Base-by-base conservation (phyloP, 306 rosid genomes). In the Begonia peltatifolia region DNA sequence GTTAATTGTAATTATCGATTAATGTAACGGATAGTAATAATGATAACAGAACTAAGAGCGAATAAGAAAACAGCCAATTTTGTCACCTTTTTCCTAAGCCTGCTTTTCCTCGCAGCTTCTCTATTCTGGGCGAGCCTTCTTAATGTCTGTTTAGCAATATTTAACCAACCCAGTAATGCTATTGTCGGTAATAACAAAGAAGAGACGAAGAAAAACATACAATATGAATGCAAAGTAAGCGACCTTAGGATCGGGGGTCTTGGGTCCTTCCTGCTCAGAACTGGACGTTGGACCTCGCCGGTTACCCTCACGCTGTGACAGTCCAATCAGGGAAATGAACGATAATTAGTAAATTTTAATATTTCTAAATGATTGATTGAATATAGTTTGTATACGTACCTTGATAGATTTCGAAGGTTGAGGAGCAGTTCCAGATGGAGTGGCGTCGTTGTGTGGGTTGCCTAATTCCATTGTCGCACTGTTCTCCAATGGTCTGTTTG, bases 61-160 rank as follows among this genome's bases (percentile, higher is more conserved):
- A 20, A 2, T 30, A 30, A 30, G 38, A 30, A 30, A 7, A 6
- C 38, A 2, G 48, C 14, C 14, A 44, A 4, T 44, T 44, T 44
- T 44, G 14, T 42, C 79, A 90, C 99, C 67, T 90, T 90, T 69
- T 90, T 90, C 66, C 95, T 75, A 82, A 90, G 59, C 35, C 99
- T 83, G 59, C 99, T 90, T 81, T 90, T 90, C 53, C 99, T 78
- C 5, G 99, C 99, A 13, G 99, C 99, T 79, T 90, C 99, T 18
- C 99, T 90, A 77, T 90, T 90, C 63, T 90, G 99, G 62, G 99
- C 95, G 23, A 90, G 92, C 79, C 99, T 74, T 9, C 99, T 93
- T 41, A 83, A 95, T 62, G 79, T 80, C 99, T 90, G 77, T 77
- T 22, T 30, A 17, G 18, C 56, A 56, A 62, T 64, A 12, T 58